Evolutionary conservation across 1,284 basidiomycete species (phyloP), one percentile per base, ranked within the genome.

Genomic region (Cryptococcus hybrid): DNA sequence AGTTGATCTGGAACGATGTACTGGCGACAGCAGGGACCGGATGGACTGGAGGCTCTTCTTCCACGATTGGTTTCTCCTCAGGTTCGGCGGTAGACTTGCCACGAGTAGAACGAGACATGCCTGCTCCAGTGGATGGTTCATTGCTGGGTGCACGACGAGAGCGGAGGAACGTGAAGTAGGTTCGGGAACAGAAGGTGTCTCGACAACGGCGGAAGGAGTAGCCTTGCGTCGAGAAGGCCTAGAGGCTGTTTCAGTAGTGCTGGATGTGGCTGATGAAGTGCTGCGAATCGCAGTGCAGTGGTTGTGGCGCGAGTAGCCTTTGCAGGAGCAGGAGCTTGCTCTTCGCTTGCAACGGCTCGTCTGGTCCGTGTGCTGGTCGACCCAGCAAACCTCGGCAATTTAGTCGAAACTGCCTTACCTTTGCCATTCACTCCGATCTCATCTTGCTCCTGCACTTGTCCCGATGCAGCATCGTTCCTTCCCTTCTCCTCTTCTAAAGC

Each of bases 61-160:
- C 52, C 6, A 15, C 24, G 7, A 37, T 40, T 11, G 47, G 18
- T 24, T 37, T 37, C 11, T 59, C 58, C n/a, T 57, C 58, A 7
- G 55, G 48, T 48, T 57, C 56, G 24, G 55, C 55, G 30, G 55
- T 58, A n/a, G 55, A 51, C 34, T 38, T 52, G 6, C 58, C 55
- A n/a, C 55, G 47, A 8, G 54, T 56, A n/a, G 58, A 56, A 11
- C 58, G 40, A 8, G 58, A 56, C 15, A 30, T 35, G 6, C 36
- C 39, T 36, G 12, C 35, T 6, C 15, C 39, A 36, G 58, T 47
- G 36, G 54, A 43, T 18, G 47, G 46, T 13, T 61, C 46, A 5
- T 43, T 24, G n/a, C 52, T 55, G 11, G 48, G 37, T 1, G 40
- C 44, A 7, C 57, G 52, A 30, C 52, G 45, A 45, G 51, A 11